Base-by-base conservation (phyloP, 805 yeast genomes). In the Wickerhamomyces bisporus region DNA sequence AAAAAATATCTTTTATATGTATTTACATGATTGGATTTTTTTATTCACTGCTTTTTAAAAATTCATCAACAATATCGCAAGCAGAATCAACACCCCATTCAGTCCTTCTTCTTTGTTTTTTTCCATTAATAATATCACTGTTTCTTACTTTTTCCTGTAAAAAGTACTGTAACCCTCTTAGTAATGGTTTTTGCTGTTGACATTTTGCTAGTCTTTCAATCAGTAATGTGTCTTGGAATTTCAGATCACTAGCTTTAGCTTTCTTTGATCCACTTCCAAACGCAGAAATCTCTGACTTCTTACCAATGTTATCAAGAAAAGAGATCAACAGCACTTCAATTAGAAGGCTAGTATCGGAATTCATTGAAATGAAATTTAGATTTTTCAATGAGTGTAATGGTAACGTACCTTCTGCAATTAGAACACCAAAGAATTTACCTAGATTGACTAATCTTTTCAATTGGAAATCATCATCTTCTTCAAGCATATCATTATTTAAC, bases 361-460 rank as follows among this genome's bases (percentile, higher is more conserved):
- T 68, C 11, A 84, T 62, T 1, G 79, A 75, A 40, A 89, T 60
- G 41, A 89, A 81, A 48, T 91, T 84, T 24, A 86, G 74, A 6
- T 78, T 79, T 47, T 83, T 76, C 46, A 93, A 68, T 3, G 84
- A 61, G 52, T 86, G 89, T 34, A 93, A 65, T 3, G 87, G 78
- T 43, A 91, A 64, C 0, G 81, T 70, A 1, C 84, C 86, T 50
- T 85, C 87, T 3, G 84, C 78, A 14, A 89, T 72, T 31, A 93
- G 55, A 35, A 65, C 67, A 0, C 96, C 98, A 52, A 76, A 93
- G 46, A 93, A 78, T 41, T 86, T 70, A 3, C 96, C 97, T 47
- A 81, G 66, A 47, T 86, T 86, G 32, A 84, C 70, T 17, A 80
- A 67, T 47, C 75, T 75, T 48, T 73, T 75, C 26, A 85, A 57